These are phyloP conservation scores for Russula compacta DNA, from an alignment of 768 basidiomycete species.

Conservation along the genomic window DNA sequence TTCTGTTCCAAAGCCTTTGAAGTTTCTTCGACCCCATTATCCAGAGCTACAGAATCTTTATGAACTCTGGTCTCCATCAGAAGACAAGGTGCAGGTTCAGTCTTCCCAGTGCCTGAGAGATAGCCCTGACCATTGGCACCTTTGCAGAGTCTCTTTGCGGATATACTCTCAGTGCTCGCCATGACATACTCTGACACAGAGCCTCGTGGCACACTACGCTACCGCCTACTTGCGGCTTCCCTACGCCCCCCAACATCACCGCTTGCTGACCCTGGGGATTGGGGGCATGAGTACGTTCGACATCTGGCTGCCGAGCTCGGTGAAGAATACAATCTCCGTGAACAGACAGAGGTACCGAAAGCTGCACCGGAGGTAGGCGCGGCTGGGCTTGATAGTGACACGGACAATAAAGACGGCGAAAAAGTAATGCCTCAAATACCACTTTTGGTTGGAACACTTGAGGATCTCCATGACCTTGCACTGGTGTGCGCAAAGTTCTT, in stretches of 20 bases:
- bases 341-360: conserved; percentile 38
- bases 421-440: conserved; percentile 24
- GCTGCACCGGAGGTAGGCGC: conserved; percentile 16
- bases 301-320: conserved; percentile 95
- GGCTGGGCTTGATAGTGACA: conserved; percentile 21
- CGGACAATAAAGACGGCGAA: conserved; percentile 24
- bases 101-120: neutral
- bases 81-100: conserved; percentile 51
- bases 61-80: conserved; percentile 69
- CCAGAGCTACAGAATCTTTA: conserved; percentile 78
- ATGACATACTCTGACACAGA: conserved; percentile 99
- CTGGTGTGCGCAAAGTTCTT: conserved; percentile 85
- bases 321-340: conserved; percentile 77
- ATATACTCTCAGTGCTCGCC: conserved; percentile 94
- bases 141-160: conserved; percentile 80
- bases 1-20: conserved; percentile 96
- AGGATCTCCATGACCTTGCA: conserved; percentile 69
- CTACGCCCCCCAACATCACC: conserved; percentile 55
- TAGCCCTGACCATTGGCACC: neutral
- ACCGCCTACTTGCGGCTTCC: conserved; percentile 76
- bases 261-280: conserved; percentile 83
- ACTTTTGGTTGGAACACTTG: conserved; percentile 47
- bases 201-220: conserved; percentile 90
- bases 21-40: conserved; percentile 94
- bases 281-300: conserved; percentile 99